Conservation (phyloP, 768 basidiomycete species). For the Auricularia auricula-judae region DNA sequence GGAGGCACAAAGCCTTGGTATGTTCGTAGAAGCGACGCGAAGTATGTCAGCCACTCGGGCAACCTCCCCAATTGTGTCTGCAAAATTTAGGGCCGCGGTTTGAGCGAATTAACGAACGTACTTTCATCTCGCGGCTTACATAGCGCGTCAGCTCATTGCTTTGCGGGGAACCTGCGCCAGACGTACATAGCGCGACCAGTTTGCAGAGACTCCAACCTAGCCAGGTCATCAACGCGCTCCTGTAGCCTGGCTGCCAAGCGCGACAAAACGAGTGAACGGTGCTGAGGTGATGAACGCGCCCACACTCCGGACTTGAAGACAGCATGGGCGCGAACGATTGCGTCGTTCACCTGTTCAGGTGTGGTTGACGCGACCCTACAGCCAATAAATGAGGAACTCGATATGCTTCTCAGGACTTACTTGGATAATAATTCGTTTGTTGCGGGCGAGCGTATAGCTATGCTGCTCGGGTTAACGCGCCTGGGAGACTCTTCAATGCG, state of each 20-base stretch:
- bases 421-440: not conserved
- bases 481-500: not conserved
- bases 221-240: slow-evolving; percentile 43
- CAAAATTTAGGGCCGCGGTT: not conserved
- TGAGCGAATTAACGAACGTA: not conserved
- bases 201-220: slow-evolving; percentile 58
- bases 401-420: not conserved
- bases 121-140: slow-evolving; percentile 65
- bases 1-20: slow-evolving; percentile 56
- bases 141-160: too few species aligned
- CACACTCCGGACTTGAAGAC: slow-evolving; percentile 59
- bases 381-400: slow-evolving; percentile 18
- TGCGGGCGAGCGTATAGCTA: not conserved
- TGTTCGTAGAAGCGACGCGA: slow-evolving; percentile 61
- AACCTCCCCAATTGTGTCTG: slow-evolving; percentile 54
- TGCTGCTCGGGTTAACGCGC: not conserved
- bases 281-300: slow-evolving; percentile 47
- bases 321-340: slow-evolving; percentile 45
- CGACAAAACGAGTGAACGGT: slow-evolving; percentile 55
- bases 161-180: too few species aligned
- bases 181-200: slow-evolving; percentile 36
- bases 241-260: slow-evolving; percentile 55
- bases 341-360: slow-evolving; percentile 35
- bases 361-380: slow-evolving; percentile 38
- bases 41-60: slow-evolving; percentile 86